Evolutionary conservation across 2,329 filamentous ascomycete genomes (phyloP).

Genomic region (Verticillium longisporum): DNA sequence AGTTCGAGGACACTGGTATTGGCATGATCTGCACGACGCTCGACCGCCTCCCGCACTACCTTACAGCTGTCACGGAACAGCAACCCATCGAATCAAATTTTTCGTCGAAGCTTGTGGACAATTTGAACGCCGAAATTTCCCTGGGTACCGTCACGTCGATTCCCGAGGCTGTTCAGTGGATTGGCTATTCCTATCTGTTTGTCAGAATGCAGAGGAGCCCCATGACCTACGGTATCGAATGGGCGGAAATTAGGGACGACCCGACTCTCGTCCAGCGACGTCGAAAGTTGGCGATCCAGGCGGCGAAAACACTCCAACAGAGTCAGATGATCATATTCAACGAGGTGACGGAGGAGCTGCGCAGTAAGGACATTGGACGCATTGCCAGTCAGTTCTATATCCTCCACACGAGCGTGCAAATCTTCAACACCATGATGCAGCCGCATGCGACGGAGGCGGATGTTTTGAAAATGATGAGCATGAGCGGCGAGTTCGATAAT

Average conservation of each 20-base stretch:
- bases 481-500: conserved; percentile 97
- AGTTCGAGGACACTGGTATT: conserved; percentile 96
- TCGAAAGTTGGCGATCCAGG: conserved; percentile 79
- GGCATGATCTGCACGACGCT: conserved; percentile 96
- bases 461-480: conserved; percentile 90
- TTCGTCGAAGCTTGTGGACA: conserved; percentile 88
- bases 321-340: conserved; percentile 99
- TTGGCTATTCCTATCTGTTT: conserved; percentile 96
- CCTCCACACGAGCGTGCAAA: conserved; percentile 83
- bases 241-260: conserved; percentile 83
- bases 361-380: conserved; percentile 91
- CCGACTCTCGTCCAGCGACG: conserved; percentile 80
- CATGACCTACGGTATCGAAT: conserved; percentile 90
- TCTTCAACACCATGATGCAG: conserved; percentile 94
- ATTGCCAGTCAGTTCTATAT: conserved; percentile 98
- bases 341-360: conserved; percentile 84
- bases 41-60: conserved; percentile 87
- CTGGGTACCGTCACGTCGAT: conserved; percentile 94
- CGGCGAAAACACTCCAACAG: conserved; percentile 77
- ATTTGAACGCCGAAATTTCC: conserved; percentile 90
- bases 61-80: conserved; percentile 89
- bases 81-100: conserved; percentile 97
- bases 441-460: conserved; percentile 83
- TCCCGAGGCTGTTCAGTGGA: conserved; percentile 89
- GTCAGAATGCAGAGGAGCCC: conserved; percentile 94